Evolutionary conservation across 2,329 filamentous ascomycete species (phyloP).

Genomic region (Trichophyton benhamiae): DNA sequence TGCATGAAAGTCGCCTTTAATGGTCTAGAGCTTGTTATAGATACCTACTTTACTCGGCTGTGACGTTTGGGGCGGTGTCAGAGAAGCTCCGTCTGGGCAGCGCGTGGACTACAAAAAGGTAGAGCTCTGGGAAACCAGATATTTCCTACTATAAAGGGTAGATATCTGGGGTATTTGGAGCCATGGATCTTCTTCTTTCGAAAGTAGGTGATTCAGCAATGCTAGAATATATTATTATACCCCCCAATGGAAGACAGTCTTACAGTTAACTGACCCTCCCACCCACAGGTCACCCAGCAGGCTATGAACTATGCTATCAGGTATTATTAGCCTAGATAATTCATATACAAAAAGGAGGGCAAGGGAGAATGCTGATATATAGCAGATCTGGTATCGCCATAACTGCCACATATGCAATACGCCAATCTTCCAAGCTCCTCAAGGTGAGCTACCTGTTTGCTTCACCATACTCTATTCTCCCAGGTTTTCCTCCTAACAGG

Average conservation of each 20-base stretch:
- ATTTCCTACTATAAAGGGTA: background rate
- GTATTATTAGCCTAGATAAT: constrained; percentile 14
- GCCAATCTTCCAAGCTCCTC: constrained; percentile 65
- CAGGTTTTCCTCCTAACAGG: background rate
- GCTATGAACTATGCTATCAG: constrained; percentile 87
- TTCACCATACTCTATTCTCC: background rate
- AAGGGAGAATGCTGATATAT: background rate
- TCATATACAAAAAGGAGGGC: background rate
- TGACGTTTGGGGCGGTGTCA: too few species aligned
- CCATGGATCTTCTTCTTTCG: constrained; percentile 59
- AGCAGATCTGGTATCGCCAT: constrained; percentile 63
- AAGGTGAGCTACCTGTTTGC: constrained; percentile 37
- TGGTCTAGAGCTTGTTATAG: too few species aligned
- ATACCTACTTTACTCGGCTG: too few species aligned
- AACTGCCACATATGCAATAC: constrained; percentile 73
- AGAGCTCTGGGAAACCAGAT: background rate
- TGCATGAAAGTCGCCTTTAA: too few species aligned
- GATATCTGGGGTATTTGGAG: background rate
- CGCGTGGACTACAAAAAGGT: background rate
- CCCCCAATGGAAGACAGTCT: background rate
- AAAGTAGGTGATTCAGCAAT: constrained; percentile 35
- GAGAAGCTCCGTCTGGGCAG: background rate
- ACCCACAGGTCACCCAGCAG: constrained; percentile 52
- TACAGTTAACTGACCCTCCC: background rate
- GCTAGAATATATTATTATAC: background rate